Conservation (phyloP, 2,329 filamentous ascomycete species). For the Arthrobotrys sinensis region DNA sequence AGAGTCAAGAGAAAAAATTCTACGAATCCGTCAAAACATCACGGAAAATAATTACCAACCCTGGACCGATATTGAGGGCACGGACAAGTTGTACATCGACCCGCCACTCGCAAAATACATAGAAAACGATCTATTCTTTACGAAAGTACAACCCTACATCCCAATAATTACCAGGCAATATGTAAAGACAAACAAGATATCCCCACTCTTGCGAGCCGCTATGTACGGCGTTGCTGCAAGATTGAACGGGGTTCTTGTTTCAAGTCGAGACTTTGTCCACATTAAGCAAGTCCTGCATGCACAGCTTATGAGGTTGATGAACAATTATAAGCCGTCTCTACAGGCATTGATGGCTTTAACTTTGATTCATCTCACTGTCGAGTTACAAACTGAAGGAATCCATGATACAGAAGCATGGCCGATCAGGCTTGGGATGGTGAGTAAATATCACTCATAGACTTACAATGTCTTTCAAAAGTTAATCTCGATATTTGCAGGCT, state of each 20-base stretch:
- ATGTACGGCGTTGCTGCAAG: conserved; percentile 64
- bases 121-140: conserved; percentile 61
- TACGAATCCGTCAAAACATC: conserved; percentile 62
- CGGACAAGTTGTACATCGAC: conserved; percentile 62
- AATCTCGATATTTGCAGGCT: conserved; percentile 32
- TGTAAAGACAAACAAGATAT: conserved; percentile 59
- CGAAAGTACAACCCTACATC: conserved; percentile 63
- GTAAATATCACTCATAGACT: conserved; percentile 26
- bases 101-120: conserved; percentile 60
- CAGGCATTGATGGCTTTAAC: conserved; percentile 63
- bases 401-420: conserved; percentile 63
- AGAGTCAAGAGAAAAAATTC: conserved; percentile 57
- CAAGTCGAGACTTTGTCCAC: conserved; percentile 63
- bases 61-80: conserved; percentile 61
- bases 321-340: conserved; percentile 62
- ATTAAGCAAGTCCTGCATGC: conserved; percentile 63
- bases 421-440: conserved; percentile 62
- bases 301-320: conserved; percentile 62
- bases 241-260: conserved; percentile 62
- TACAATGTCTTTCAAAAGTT: conserved; percentile 15
- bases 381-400: conserved; percentile 63
- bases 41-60: conserved; percentile 60
- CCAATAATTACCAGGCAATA: conserved; percentile 62
- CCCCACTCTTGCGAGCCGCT: conserved; percentile 62
- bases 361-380: conserved; percentile 63